Conservation (phyloP, 192 early-diverging fungal genomes). For the Coemansia erecta region DNA sequence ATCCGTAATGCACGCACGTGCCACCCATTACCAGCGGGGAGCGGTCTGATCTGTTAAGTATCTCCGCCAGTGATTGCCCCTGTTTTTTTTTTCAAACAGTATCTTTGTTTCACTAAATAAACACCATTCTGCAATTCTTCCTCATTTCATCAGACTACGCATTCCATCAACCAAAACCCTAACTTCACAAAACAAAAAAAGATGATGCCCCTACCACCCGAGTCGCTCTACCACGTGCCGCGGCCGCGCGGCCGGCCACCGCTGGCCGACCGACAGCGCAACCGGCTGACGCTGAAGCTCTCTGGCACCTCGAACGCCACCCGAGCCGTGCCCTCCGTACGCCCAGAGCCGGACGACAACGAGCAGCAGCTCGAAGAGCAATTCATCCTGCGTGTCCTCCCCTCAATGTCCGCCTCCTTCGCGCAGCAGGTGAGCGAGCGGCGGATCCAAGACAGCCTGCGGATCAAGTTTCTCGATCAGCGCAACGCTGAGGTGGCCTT, state of each 20-base stretch:
- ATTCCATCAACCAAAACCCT: too few relatives aligned
- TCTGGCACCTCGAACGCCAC: conserved; percentile 6
- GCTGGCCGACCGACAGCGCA: conserved; percentile 40
- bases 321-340: neutral
- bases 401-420: conserved; percentile 31
- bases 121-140: too few relatives aligned
- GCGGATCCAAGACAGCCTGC: conserved; percentile 30
- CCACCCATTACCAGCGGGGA: too few relatives aligned
- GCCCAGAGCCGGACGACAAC: conserved; percentile 21
- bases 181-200: neutral
- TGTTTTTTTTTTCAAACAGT: too few relatives aligned
- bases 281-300: conserved; percentile 46
- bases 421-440: conserved; percentile 27
- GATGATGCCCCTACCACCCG: neutral
- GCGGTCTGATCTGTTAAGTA: too few relatives aligned
- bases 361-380: conserved; percentile 42
- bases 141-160: too few relatives aligned
- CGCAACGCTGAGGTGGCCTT: conserved; percentile 38
- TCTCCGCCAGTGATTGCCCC: too few relatives aligned
- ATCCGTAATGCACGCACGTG: too few relatives aligned
- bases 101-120: too few relatives aligned
- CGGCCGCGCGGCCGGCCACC: conserved; percentile 47
- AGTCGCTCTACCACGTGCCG: conserved; percentile 15
- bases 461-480: conserved; percentile 37
- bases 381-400: conserved; percentile 38